Evolutionary conservation across 2,329 filamentous ascomycete genomes (phyloP).

Genomic region (Ascocoryne sarcoides): DNA sequence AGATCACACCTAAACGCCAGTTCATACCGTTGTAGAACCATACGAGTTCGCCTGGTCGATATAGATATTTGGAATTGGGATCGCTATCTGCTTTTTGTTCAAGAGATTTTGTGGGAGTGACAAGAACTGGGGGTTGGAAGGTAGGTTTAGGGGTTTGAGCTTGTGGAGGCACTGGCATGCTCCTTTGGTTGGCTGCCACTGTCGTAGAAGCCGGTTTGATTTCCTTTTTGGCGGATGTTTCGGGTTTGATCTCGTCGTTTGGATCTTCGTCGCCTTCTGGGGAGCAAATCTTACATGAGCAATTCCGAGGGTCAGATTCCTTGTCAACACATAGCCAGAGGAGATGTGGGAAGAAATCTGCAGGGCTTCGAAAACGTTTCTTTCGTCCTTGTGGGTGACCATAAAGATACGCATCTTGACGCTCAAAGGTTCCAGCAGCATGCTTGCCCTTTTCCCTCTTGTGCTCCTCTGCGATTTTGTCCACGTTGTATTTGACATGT

Average conservation of each 20-base stretch:
- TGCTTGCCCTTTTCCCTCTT: constrained; percentile 34
- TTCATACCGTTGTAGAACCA: constrained; percentile 45
- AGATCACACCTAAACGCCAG: constrained; percentile 45
- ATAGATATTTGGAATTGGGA: constrained; percentile 38
- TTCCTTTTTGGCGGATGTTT: not conserved
- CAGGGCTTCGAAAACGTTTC: constrained; percentile 49
- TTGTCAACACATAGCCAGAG: constrained; percentile 47
- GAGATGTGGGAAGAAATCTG: constrained; percentile 51
- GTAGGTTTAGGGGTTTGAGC: constrained; percentile 6
- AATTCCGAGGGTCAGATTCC: constrained; percentile 42
- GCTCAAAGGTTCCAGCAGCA: constrained; percentile 39
- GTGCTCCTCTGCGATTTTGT: constrained; percentile 32
- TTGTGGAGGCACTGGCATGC: not conserved
- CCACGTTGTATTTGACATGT: constrained; percentile 42
- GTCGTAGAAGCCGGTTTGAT: constrained; percentile 1
- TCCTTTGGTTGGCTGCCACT: not conserved
- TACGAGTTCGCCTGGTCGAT: constrained; percentile 44
- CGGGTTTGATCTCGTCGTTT: constrained; percentile 29
- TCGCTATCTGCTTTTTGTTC: constrained; percentile 42
- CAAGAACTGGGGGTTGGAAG: not conserved
- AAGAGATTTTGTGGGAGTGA: constrained; percentile 10
- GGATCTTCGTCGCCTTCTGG: constrained; percentile 35
- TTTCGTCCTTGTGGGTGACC: constrained; percentile 47
- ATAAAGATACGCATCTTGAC: constrained; percentile 52
- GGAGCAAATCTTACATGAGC: constrained; percentile 47